Evolutionary conservation across 23 red algal genomes (phyloP).

Genomic region (Gracilaria vermiculophylla): DNA sequence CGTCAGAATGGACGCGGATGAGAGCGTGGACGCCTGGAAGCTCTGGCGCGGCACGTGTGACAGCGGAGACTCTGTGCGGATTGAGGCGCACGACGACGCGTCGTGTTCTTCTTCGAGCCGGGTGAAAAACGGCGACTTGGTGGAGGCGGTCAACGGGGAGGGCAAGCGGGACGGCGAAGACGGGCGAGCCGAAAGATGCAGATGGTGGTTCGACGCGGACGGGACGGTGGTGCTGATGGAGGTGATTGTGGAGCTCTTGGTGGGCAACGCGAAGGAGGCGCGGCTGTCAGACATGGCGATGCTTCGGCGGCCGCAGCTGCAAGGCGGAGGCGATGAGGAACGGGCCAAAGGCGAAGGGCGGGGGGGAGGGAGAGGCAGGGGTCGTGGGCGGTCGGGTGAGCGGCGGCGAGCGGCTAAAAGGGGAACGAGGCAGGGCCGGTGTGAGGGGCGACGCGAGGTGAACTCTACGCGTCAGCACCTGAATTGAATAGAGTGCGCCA

Average conservation of each 20-base stretch:
- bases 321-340: not conserved
- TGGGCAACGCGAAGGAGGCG: not conserved
- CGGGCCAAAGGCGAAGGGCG: not conserved
- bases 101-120: constrained; percentile 14
- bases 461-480: no score
- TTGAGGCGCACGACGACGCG: not conserved
- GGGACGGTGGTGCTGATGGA: constrained; percentile 1
- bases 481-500: no score
- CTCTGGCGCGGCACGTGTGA: not conserved
- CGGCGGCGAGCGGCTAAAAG: no score
- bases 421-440: no score
- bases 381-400: no score
- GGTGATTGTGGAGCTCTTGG: not conserved
- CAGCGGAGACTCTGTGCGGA: not conserved
- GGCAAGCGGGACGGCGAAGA: not conserved
- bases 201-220: not conserved
- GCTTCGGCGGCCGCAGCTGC: not conserved
- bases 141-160: not conserved
- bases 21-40: not conserved
- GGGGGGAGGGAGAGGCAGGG: no score
- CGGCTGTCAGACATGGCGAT: not conserved
- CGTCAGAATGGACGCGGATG: not conserved
- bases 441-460: no score
- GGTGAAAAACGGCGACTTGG: constrained; percentile 23
- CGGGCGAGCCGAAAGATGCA: not conserved